Base-by-base conservation (phyloP, 208 protist species). In the Ichthyophonus hoferi region DNA sequence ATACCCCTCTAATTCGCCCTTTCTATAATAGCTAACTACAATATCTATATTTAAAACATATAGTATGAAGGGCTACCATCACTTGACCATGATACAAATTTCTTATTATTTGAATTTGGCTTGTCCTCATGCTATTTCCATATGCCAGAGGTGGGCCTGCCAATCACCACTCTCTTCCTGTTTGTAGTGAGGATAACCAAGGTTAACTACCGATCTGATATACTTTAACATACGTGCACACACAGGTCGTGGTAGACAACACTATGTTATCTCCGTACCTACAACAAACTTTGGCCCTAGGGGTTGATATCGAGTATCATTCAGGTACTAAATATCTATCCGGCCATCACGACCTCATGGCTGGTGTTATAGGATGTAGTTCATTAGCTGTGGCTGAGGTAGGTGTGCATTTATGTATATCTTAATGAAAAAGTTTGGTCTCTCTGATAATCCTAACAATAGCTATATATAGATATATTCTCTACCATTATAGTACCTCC, bases 261-360 rank as follows among this genome's bases (percentile, higher is more conserved):
- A 97, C 97, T 38, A 97, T 98, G 93, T 96, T 97, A 94, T 95
- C 96, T 2, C 96, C 96, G 37, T 91, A 96, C 58, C 93, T 96
- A 87, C 96, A 96, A 91, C 93, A 92, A 39, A 94, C 97, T 76
- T 92, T 97, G 33, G 88, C 93, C 34, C 93, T 97, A 35, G 97
- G 97, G 77, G 97, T 95, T 79, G 97, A 98, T 90, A 95, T 97
- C 90, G 95, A 94, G 7, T 90, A 97, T 78, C 96, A 98, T 90
- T 97, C 95, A 84, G 95, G 92, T 1, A 98, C 96, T 24, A 98
- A 98, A 92, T 98, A 97, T 79, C 93, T 98, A 14, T 95, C 93
- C 91, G 97, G 97, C 24, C 96, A 97, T 93, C 94, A 93, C 87
- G 96, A 97, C 92, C 91, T 94, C 34, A 96, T 98, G 95, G 95